These are phyloP conservation scores for Heterobasidion occidentale DNA, from an alignment of 1,284 basidiomycete genomes.

Conservation along the genomic window DNA sequence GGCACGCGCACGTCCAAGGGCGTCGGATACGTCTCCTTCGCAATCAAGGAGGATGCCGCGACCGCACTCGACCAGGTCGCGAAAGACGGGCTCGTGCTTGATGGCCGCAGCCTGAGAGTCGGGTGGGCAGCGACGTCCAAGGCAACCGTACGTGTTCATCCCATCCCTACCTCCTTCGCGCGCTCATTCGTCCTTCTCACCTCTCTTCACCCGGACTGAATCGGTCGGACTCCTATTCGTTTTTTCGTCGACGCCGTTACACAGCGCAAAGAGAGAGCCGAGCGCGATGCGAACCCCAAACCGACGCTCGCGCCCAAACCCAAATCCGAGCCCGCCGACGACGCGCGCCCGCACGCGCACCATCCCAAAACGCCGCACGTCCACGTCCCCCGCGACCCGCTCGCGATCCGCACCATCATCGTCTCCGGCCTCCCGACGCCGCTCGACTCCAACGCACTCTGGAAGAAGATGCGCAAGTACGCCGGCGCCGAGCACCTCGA, in stretches of 20 bases:
- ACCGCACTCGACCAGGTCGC: slow-evolving; percentile 57
- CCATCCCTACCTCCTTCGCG: too few relatives aligned
- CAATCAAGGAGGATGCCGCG: slow-evolving; percentile 85
- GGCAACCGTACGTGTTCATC: slow-evolving; percentile 29
- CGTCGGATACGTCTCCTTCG: slow-evolving; percentile 96
- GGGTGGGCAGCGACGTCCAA: slow-evolving; percentile 72
- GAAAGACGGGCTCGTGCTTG: slow-evolving; percentile 46
- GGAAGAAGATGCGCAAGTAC: slow-evolving; percentile 86
- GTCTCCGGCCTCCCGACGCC: slow-evolving; percentile 67
- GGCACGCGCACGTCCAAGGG: slow-evolving; percentile 85
- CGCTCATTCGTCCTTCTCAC: too few relatives aligned
- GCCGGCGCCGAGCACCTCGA: slow-evolving; percentile 64
- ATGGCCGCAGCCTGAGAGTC: slow-evolving; percentile 66
- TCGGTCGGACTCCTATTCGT: too few relatives aligned
- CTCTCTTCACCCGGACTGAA: too few relatives aligned
- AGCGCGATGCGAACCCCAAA: slow-evolving; percentile 5
- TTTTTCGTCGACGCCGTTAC: not conserved
- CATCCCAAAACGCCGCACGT: slow-evolving; percentile 26
- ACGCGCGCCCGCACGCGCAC: too few relatives aligned
- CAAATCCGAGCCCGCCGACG: slow-evolving; percentile 19
- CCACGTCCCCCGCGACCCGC: slow-evolving; percentile 48
- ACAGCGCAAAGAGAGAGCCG: slow-evolving; percentile 27
- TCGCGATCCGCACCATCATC: slow-evolving; percentile 76
- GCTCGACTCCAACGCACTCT: slow-evolving; percentile 68
- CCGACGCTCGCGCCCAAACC: slow-evolving; percentile 18